Evolutionary conservation across 75 land plant genomes (phyloP).

Genomic region (Pseudotsuga menziesii): DNA sequence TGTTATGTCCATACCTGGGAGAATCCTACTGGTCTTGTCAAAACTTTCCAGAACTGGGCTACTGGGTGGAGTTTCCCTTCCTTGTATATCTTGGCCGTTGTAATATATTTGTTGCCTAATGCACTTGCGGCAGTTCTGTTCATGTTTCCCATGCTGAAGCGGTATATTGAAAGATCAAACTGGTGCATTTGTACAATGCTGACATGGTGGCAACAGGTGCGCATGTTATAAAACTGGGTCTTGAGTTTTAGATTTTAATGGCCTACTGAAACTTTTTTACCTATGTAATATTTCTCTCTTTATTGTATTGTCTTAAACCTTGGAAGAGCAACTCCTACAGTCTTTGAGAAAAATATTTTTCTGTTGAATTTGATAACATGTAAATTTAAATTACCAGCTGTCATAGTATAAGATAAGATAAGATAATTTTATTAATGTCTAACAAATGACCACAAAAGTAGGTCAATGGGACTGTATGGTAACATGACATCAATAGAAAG

Average conservation of each 20-base stretch:
- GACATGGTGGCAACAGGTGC: slow-evolving; percentile 99
- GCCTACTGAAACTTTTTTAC: too few relatives aligned
- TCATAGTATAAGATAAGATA: background rate
- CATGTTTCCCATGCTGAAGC: slow-evolving; percentile 72
- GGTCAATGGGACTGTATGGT: too few relatives aligned
- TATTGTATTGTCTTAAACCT: too few relatives aligned
- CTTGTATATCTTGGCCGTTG: slow-evolving; percentile 68
- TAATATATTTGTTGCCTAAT: slow-evolving; percentile 81
- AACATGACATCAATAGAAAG: too few relatives aligned
- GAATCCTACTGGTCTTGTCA: slow-evolving; percentile 45
- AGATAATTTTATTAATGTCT: too few relatives aligned
- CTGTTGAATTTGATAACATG: background rate
- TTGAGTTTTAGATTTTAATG: background rate
- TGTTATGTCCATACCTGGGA: slow-evolving; percentile 55
- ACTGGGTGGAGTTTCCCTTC: slow-evolving; percentile 55
- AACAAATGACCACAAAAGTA: too few relatives aligned
- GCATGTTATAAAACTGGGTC: background rate
- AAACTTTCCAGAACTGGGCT: slow-evolving; percentile 37
- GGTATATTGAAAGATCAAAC: slow-evolving; percentile 72
- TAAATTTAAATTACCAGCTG: background rate
- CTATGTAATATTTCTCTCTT: too few relatives aligned
- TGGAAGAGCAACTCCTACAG: too few relatives aligned
- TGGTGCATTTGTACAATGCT: slow-evolving; percentile 54
- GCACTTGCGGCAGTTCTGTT: slow-evolving; percentile 71
- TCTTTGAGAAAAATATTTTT: background rate